Base-by-base conservation (phyloP, 352 stramenopile species). In the Phytophthora citricola region DNA sequence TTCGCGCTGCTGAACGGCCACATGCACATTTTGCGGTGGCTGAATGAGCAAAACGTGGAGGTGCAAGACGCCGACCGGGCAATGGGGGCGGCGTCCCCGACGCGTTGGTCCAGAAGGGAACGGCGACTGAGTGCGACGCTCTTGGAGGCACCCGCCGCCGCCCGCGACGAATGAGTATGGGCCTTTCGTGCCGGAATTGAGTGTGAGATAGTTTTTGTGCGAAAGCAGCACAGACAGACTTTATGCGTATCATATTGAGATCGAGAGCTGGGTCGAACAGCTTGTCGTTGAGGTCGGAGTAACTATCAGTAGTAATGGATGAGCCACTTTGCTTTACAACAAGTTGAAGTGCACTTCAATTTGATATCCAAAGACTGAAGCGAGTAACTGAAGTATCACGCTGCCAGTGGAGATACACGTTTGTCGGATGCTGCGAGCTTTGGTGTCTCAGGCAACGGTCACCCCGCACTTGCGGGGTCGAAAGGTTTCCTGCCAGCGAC, bases 1-100 rank as follows among this genome's bases (percentile, higher is more conserved):
- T 89, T 89, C 29, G 86, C 86, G 10, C 66, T 83, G 31, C 83
- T 88, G 58, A 91, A 90, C 46, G 81, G 84, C 29, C 78, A 94
- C 58, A 56, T 89, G 40, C 53, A 87, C 36, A 85, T 91, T 39
- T 64, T 91, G 20, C 64, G 69, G 51, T 93, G 85, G 69, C 73
- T 94, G 8, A 78, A 90, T 32, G 75, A 90, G 52, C 66, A 88
- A 53, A 71, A 68, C 32, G 55, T 69, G 24, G 60, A 66, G 5
- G 45, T 68, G 31, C 49, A 71, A 34, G 52, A 71, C 5, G 55
- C 43, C 1, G 20, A 63, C 22, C 14, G 49, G 4, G 48, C 36
- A 12, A 43, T 41, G 27, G 45, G 32, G 5, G 38, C 24, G 7
- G 8, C 12, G 10, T 54, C 47, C 1, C 11, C 51, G 7, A 50